Conservation (phyloP, 1,284 basidiomycete species). For the Lignosus rhinocerotis region DNA sequence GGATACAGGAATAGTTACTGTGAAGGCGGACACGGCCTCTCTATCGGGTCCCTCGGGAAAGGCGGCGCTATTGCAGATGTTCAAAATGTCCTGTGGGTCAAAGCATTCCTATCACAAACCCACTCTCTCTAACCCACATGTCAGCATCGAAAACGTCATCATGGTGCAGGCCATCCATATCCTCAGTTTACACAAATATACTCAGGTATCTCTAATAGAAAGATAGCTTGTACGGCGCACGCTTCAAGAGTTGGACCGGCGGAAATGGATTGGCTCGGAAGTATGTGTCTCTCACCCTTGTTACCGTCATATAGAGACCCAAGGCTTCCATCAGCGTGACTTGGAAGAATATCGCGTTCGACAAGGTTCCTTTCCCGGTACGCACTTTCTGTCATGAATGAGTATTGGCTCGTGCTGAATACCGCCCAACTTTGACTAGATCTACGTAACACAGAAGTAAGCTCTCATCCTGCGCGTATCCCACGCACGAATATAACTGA, state of each 20-base stretch:
- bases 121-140: neutral
- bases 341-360: conserved; percentile 57
- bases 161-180: conserved; percentile 40
- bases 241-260: conserved; percentile 72
- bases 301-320: neutral
- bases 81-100: conserved; percentile 51
- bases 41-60: conserved; percentile 59
- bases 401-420: no score
- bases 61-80: conserved; percentile 53
- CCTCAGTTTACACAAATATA: neutral
- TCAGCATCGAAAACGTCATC: conserved; percentile 53
- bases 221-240: conserved; percentile 54
- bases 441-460: conserved; percentile 65
- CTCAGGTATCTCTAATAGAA: conserved; percentile 35
- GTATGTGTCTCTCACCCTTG: conserved; percentile 34
- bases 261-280: conserved; percentile 59
- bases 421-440: conserved; percentile 33
- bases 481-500: neutral
- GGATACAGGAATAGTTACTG: conserved; percentile 47
- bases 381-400: conserved; percentile 21
- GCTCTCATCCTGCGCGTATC: conserved; percentile 10
- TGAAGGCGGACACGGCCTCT: conserved; percentile 60
- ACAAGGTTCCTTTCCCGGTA: conserved; percentile 57
- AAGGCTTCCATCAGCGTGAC: conserved; percentile 44
- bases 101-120: no score